Percentiles rank a stretch among this genome's conserved stretches.
phyloP scores from a whole-genome alignment of 2,329 filamentous ascomycete genomes.

The Phyllosticta citribraziliensis region DNA sequence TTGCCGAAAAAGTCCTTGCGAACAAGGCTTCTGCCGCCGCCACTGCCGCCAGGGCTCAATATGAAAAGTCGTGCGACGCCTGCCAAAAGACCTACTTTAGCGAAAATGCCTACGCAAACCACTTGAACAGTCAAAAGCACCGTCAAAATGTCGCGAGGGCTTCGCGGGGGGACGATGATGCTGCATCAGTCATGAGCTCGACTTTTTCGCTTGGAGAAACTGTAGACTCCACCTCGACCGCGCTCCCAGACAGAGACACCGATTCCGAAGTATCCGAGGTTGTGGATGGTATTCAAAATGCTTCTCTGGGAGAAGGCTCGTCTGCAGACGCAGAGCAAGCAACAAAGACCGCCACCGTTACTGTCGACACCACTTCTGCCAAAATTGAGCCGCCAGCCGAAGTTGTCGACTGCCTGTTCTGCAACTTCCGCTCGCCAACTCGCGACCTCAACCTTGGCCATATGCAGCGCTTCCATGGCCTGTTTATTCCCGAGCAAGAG shows the following conservation, averaged over 20 bases:
- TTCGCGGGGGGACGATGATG: slow-evolving; percentile 49
- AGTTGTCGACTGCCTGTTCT: slow-evolving; percentile 67
- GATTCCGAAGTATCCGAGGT: slow-evolving; percentile 71
- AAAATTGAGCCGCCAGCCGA: slow-evolving; percentile 24
- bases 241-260: slow-evolving; percentile 52
- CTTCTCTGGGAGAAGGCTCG: slow-evolving; percentile 44
- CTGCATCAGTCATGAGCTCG: slow-evolving; percentile 77
- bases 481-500: slow-evolving; percentile 86
- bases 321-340: slow-evolving; percentile 25
- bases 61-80: slow-evolving; percentile 69
- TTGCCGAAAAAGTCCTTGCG: slow-evolving; percentile 90
- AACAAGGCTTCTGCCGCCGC: slow-evolving; percentile 77
- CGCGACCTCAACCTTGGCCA: slow-evolving; percentile 70
- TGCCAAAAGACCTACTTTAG: slow-evolving; percentile 94
- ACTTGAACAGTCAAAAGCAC: slow-evolving; percentile 85
- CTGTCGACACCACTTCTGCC: slow-evolving; percentile 30
- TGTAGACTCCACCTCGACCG: slow-evolving; percentile 41
- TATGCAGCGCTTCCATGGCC: slow-evolving; percentile 87
- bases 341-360: slow-evolving; percentile 21
- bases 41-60: slow-evolving; percentile 78
- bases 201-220: slow-evolving; percentile 86
- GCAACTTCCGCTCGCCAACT: slow-evolving; percentile 72
- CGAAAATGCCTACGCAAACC: slow-evolving; percentile 91
- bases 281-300: slow-evolving; percentile 64
- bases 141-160: slow-evolving; percentile 50